A percentile compares a stretch with the other conserved stretches of the same genome.
phyloP scores from a whole-genome alignment of 176 grass and related monocot species.

The Zizania latifolia region DNA sequence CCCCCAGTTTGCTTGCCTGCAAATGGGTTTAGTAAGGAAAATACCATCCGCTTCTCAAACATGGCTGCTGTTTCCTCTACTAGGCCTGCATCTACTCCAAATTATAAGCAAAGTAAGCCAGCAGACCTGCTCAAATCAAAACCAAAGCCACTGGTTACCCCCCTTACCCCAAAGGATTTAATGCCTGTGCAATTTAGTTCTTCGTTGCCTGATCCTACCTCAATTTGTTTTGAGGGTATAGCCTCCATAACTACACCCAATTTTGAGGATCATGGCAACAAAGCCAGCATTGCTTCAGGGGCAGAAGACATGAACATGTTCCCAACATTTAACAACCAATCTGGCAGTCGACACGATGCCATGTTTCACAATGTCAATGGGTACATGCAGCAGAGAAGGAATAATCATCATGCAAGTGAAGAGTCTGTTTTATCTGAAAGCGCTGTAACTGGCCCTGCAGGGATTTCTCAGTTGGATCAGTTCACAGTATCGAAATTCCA shows the following conservation, averaged over 20 bases:
- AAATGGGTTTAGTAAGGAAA: conserved; percentile 26
- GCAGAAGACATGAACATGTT: conserved; percentile 40
- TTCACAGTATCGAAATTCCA: conserved; percentile 41
- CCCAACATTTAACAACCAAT: conserved; percentile 33
- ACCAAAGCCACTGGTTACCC: too few species aligned
- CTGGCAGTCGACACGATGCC: conserved; percentile 27
- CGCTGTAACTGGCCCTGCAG: not conserved
- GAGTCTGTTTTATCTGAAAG: conserved; percentile 32
- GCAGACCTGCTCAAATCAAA: conserved; percentile 17
- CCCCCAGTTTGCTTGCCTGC: conserved; percentile 8
- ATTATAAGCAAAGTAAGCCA: conserved; percentile 20
- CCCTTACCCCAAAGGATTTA: conserved; percentile 53
- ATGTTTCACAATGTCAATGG: conserved; percentile 33
- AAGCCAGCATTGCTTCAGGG: conserved; percentile 6
- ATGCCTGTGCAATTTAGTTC: conserved; percentile 64
- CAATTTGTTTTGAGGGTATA: conserved; percentile 56
- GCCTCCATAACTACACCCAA: conserved; percentile 41
- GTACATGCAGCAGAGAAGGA: conserved; percentile 29
- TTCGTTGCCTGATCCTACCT: conserved; percentile 38
- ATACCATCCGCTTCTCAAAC: conserved; percentile 10
- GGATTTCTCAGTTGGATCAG: conserved; percentile 34
- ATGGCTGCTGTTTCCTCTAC: conserved; percentile 12
- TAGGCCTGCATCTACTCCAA: conserved; percentile 10
- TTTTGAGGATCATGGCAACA: conserved; percentile 44
- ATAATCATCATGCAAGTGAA: conserved; percentile 21